phyloP scores from a whole-genome alignment of 129 eudicot species.

The Centaurea solstitialis region DNA sequence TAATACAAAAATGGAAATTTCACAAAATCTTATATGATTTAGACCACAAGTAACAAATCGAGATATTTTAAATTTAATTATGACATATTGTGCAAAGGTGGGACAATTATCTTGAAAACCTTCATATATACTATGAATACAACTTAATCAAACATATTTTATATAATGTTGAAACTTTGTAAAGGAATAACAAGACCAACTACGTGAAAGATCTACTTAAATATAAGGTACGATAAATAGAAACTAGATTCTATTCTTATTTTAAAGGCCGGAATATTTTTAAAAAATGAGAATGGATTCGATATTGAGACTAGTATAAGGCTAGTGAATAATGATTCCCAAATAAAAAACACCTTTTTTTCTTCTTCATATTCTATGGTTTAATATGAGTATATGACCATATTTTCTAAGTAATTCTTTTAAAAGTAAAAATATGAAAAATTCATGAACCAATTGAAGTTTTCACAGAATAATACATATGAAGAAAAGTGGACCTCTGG shows the following conservation, averaged over 20 bases:
- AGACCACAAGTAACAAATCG: too few relatives aligned
- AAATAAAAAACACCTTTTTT: background rate
- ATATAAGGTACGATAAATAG: background rate
- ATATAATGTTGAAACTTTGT: background rate
- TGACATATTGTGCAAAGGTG: too few relatives aligned
- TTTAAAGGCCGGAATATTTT: background rate
- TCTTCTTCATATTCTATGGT: background rate
- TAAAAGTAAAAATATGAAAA: background rate
- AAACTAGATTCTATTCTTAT: too few relatives aligned
- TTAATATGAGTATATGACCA: background rate
- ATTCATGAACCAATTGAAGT: background rate
- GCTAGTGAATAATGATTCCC: background rate
- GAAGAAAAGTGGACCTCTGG: background rate
- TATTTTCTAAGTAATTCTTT: background rate
- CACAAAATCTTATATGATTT: background rate
- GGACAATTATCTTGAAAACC: background rate
- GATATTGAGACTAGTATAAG: background rate
- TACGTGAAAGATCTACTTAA: background rate
- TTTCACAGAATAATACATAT: too few relatives aligned
- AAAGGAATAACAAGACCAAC: background rate
- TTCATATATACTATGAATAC: background rate
- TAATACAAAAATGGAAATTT: background rate
- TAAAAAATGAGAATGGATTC: background rate
- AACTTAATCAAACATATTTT: background rate
- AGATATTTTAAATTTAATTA: too few relatives aligned